Evolutionary conservation across 345 rosid species (phyloP), one percentile per base, ranked within the genome.

Genomic region (Conringia planisiliqua): DNA sequence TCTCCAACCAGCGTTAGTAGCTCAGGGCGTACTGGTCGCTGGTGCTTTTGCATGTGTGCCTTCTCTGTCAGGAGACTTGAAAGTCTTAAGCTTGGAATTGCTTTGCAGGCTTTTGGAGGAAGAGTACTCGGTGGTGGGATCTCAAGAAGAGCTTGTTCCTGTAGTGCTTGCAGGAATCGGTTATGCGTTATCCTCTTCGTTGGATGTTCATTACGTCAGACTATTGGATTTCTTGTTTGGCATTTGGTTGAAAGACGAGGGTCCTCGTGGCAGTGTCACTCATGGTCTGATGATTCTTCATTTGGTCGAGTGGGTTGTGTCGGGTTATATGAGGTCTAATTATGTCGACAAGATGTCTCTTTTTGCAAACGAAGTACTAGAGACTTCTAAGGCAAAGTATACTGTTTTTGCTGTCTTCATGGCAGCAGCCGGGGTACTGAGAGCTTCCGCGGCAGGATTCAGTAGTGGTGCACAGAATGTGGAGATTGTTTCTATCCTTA

Each of bases 91-190:
- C 86, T 80, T 85, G 80, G 91, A 87, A 66, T 76, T 87, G 76
- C 64, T 95, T 3, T 88, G 86, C 70, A 76, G 80, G 72, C 73
- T 86, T 58, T 56, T 95, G 81, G 90, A 92, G 70, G 82, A 84
- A 65, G 84, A 88, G 39, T 82, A 58, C 70, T 82, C 50, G 39
- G 27, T 85, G 30, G 62, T 76, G 58, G 58, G 84, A 62, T 72
- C 78, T 62, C 75, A 18, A 22, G 84, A 80, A 51, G 84, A 57
- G 7, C 61, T 83, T 66, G 47, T 86, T 72, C 82, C 86, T 3
- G 73, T 83, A 59, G 80, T 93, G 44, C 97, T 93, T 68, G 94
- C 98, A 3, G 96, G 97, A 54, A 78, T 87, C 66, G 97, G 97
- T 22, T 91, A 91, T 81, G 92, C 89, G 67, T 57, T 91, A 55